Percentiles rank a stretch among this genome's conserved stretches.
Conservation (phyloP, 805 yeast genomes). For the Debaryomyces prosopidis region DNA sequence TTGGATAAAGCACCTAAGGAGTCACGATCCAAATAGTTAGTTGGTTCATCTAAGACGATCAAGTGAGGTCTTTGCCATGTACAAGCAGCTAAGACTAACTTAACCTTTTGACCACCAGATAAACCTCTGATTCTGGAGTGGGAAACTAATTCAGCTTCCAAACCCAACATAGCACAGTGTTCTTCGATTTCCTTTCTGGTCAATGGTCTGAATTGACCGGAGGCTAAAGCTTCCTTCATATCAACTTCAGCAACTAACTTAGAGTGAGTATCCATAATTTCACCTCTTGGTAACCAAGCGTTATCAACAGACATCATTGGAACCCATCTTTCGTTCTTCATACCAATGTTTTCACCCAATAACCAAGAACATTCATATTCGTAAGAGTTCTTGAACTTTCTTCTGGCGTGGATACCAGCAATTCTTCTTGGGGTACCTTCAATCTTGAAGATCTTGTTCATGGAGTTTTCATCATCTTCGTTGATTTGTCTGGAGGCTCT, state of each 20-base stretch:
- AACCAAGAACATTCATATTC: conserved; percentile 98
- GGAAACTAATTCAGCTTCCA: conserved; percentile 98
- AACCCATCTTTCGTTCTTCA: conserved; percentile 99
- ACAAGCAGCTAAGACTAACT: conserved; percentile 99
- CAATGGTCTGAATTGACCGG: conserved; percentile 99
- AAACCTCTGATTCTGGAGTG: conserved; percentile 99
- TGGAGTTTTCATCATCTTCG: conserved; percentile 95
- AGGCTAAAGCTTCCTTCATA: conserved; percentile 99
- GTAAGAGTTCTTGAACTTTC: conserved; percentile 99
- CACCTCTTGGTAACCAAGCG: conserved; percentile 99
- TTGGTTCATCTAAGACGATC: conserved; percentile 99
- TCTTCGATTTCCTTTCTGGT: conserved; percentile 99
- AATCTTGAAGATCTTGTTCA: conserved; percentile 99
- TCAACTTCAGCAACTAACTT: conserved; percentile 99
- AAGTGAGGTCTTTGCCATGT: conserved; percentile 99
- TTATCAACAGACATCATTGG: conserved; percentile 99
- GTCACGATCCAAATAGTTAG: conserved; percentile 98
- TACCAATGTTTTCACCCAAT: conserved; percentile 98
- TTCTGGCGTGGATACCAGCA: conserved; percentile 89
- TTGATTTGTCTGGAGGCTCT: conserved; percentile 98
- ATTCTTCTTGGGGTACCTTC: conserved; percentile 99
- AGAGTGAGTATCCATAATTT: conserved; percentile 83
- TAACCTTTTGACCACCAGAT: conserved; percentile 99
- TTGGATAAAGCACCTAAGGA: conserved; percentile 98
- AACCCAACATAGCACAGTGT: conserved; percentile 98